phyloP scores from a whole-genome alignment of 208 protist species.

The Endotrypanum monterogeii region DNA sequence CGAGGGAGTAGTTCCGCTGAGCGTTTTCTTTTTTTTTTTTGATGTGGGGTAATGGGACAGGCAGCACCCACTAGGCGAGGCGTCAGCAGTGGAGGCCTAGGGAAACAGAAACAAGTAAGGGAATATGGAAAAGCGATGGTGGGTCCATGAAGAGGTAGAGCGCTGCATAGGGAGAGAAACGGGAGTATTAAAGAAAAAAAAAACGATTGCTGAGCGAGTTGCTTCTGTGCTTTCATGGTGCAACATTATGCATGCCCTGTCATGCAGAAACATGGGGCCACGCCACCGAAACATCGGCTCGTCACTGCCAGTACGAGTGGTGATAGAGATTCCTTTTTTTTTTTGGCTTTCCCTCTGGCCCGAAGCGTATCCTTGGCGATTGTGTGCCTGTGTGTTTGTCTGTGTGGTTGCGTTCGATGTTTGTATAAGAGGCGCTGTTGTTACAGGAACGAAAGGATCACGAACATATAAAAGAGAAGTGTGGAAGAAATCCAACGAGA shows the following conservation, averaged over 20 bases:
- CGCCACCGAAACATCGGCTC: neutral
- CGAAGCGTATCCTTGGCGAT: neutral
- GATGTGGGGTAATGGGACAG: neutral
- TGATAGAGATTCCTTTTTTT: neutral
- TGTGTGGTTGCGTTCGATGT: neutral
- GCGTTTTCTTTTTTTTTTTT: neutral
- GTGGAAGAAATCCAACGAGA: neutral
- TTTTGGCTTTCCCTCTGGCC: neutral
- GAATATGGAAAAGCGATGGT: too few species aligned
- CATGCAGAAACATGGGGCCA: neutral
- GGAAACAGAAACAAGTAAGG: neutral
- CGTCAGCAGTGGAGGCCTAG: neutral
- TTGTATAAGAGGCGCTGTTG: neutral
- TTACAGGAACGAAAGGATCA: neutral
- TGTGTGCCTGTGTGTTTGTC: neutral
- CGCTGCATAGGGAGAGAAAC: neutral
- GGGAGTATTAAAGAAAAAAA: too few species aligned
- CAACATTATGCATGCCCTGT: neutral
- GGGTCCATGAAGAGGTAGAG: neutral
- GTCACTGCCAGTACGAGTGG: neutral
- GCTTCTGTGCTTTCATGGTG: neutral
- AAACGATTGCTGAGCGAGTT: too few species aligned
- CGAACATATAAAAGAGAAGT: neutral
- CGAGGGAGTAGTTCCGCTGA: neutral
- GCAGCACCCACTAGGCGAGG: neutral